These are phyloP conservation scores for Cladosporium oxysporum DNA, from an alignment of 2,329 filamentous ascomycete genomes.

Conservation along the genomic window DNA sequence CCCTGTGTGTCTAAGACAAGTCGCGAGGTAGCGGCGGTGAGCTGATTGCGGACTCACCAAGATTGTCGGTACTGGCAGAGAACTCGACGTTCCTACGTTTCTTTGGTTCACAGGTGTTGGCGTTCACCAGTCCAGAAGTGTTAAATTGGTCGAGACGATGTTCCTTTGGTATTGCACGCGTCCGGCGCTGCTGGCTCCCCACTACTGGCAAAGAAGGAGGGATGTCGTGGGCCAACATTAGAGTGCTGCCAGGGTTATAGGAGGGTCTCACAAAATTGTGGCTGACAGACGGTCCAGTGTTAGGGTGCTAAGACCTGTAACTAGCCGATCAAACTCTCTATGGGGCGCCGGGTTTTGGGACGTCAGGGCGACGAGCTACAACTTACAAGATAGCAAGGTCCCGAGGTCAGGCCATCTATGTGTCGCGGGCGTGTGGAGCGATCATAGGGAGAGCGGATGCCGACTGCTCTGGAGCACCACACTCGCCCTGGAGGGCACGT, in stretches of 20 bases:
- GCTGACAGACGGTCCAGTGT: constrained; percentile 15
- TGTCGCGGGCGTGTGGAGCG: constrained; percentile 15
- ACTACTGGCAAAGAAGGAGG: constrained; percentile 16
- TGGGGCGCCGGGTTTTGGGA: constrained; percentile 5
- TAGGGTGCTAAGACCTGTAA: constrained; percentile 19
- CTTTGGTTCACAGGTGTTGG: constrained; percentile 5
- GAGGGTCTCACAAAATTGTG: constrained; percentile 20
- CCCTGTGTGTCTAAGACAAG: constrained; percentile 17
- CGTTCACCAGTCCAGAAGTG: neutral
- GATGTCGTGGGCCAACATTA: constrained; percentile 21
- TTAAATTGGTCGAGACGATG: neutral
- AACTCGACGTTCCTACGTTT: constrained; percentile 17
- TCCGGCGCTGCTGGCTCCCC: constrained; percentile 19
- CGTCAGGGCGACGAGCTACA: constrained; percentile 13
- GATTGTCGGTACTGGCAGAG: constrained; percentile 15
- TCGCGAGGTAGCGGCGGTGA: constrained; percentile 15
- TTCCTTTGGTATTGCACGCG: constrained; percentile 6
- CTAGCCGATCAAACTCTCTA: constrained; percentile 18
- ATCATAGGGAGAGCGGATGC: neutral
- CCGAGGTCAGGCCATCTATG: constrained; percentile 18
- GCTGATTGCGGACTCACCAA: constrained; percentile 10
- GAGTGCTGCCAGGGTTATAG: constrained; percentile 18
- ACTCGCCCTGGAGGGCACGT: constrained; percentile 10
- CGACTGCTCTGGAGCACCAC: constrained; percentile 13
- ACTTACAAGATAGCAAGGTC: constrained; percentile 2